phyloP scores from a whole-genome alignment of 1,139 yeast species.

The Protomyces inouyei region DNA sequence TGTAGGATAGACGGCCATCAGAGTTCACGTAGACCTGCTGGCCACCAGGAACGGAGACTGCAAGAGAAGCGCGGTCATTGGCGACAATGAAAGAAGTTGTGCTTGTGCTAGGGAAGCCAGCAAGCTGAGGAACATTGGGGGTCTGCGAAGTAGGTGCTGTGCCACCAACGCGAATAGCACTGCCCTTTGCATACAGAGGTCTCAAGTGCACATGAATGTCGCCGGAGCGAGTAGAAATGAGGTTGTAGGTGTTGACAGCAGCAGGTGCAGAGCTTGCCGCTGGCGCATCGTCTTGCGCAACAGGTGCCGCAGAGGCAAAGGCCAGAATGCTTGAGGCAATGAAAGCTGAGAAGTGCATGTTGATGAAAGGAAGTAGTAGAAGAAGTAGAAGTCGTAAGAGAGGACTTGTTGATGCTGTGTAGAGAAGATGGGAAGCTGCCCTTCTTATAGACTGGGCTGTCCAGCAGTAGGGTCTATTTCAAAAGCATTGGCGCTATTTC shows the following conservation, averaged over 20 bases:
- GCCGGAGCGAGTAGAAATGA: conserved; percentile 12
- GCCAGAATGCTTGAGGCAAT: not conserved
- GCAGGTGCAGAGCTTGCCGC: not conserved
- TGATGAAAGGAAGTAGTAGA: not conserved
- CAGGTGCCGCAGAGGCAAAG: not conserved
- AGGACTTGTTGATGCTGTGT: not conserved
- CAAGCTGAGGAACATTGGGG: not conserved
- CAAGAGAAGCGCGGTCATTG: not conserved
- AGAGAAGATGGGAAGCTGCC: not conserved
- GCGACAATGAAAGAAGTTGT: not conserved
- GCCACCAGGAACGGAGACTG: conserved; percentile 14
- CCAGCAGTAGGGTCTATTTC: no score
- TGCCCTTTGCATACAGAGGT: not conserved
- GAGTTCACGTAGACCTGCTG: conserved; percentile 13
- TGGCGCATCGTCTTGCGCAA: not conserved
- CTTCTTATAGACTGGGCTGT: not conserved
- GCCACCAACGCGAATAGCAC: conserved; percentile 9
- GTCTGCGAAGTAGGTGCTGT: conserved; percentile 3
- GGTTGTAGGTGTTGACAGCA: not conserved
- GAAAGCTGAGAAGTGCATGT: not conserved
- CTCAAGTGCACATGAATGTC: conserved; percentile 1
- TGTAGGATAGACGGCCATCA: conserved; percentile 9
- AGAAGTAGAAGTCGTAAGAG: not conserved
- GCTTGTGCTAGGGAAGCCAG: conserved; percentile 1
- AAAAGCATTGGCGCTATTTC: not conserved